Percentiles rank a stretch among this genome's conserved stretches.
phyloP scores from a whole-genome alignment of 2,329 filamentous ascomycete species.

The Colletotrichum ledebouriae region DNA sequence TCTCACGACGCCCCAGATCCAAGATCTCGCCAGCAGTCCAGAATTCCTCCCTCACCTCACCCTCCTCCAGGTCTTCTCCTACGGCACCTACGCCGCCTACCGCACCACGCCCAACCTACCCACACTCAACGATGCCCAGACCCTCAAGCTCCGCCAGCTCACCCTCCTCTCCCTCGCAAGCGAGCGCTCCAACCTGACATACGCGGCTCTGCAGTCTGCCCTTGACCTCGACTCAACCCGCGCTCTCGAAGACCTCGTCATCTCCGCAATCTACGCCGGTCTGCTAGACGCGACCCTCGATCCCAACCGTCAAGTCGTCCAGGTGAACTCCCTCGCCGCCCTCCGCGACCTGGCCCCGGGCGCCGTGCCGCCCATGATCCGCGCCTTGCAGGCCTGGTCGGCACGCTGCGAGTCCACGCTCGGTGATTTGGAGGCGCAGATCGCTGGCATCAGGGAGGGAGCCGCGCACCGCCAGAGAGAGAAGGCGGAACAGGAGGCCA shows the following conservation, averaged over 20 bases:
- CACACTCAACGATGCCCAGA: constrained; percentile 77
- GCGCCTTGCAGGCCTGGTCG: constrained; percentile 80
- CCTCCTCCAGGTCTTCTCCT: constrained; percentile 89
- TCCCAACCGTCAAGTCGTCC: constrained; percentile 79
- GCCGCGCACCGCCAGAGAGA: constrained; percentile 68
- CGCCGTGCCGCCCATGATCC: constrained; percentile 76
- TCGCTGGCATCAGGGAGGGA: constrained; percentile 72
- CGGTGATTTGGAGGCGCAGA: constrained; percentile 80
- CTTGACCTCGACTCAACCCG: constrained; percentile 77
- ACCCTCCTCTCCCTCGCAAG: constrained; percentile 86
- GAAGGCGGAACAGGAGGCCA: constrained; percentile 60
- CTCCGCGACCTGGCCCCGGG: constrained; percentile 87
- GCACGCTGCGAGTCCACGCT: constrained; percentile 82
- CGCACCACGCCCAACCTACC: constrained; percentile 69
- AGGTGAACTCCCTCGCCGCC: constrained; percentile 84
- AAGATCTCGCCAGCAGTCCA: constrained; percentile 72
- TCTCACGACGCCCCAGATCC: constrained; percentile 83
- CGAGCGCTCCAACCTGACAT: constrained; percentile 77
- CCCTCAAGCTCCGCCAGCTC: constrained; percentile 89
- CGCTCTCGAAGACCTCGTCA: constrained; percentile 88
- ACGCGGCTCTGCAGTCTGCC: constrained; percentile 74
- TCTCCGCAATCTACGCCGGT: constrained; percentile 87
- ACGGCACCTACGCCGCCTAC: constrained; percentile 90
- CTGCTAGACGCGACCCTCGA: constrained; percentile 88
- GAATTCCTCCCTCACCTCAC: constrained; percentile 76